Evolutionary conservation across 306 rosid species (phyloP).

Genomic region (Casuarina cunninghamiana): DNA sequence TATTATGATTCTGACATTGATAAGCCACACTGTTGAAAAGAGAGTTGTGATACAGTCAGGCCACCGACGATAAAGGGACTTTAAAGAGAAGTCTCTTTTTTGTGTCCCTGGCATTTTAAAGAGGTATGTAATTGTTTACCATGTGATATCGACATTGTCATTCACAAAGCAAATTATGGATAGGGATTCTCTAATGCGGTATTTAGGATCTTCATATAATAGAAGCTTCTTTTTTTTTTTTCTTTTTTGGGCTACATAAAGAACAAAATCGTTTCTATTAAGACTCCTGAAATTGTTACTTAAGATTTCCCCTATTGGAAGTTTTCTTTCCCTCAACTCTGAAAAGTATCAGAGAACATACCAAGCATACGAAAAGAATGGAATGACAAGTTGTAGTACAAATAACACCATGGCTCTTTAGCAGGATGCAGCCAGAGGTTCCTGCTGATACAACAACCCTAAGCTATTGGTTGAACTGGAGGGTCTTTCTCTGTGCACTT

Average conservation of each 20-base stretch:
- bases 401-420: constrained; percentile 21
- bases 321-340: not conserved
- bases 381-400: constrained; percentile 15
- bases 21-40: no score
- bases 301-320: not conserved
- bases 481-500: constrained; percentile 51
- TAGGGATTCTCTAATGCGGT: not conserved
- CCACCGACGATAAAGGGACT: not conserved
- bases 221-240: no score
- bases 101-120: not conserved
- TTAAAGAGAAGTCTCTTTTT: not conserved
- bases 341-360: not conserved
- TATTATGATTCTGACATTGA: no score
- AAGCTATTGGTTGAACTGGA: constrained; percentile 82
- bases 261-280: not conserved
- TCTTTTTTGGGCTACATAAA: not conserved
- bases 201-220: no score
- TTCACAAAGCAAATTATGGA: not conserved
- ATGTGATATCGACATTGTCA: not conserved
- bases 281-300: not conserved
- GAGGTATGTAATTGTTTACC: not conserved
- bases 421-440: constrained; percentile 56
- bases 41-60: no score
- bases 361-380: not conserved
- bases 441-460: constrained; percentile 46